A percentile compares a stretch with the other conserved stretches of the same genome.
Conservation (phyloP, 495 filamentous ascomycete genomes). For the Podospora conica region DNA sequence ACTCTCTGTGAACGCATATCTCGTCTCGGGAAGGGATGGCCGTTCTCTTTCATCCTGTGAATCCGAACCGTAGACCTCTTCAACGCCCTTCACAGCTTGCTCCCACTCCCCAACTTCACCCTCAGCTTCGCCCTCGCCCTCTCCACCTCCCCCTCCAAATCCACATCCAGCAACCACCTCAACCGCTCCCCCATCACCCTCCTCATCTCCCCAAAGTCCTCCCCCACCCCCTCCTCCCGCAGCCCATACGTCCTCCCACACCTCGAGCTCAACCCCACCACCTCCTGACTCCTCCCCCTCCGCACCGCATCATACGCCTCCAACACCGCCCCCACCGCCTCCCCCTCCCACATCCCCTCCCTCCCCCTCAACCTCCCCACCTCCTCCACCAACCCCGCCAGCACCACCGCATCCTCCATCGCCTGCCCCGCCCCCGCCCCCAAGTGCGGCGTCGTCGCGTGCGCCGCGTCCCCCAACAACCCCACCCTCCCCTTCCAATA, state of each 20-base stretch:
- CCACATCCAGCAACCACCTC: conserved; percentile 3
- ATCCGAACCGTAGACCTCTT: too few species aligned
- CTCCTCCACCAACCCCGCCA: conserved; percentile 46
- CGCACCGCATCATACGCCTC: conserved; percentile 55
- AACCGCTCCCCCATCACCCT: neutral
- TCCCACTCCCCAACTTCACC: neutral
- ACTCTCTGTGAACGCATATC: too few species aligned
- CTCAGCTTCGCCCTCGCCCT: neutral
- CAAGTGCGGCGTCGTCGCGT: conserved; percentile 63
- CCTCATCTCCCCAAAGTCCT: conserved; percentile 5
- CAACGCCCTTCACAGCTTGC: neutral
- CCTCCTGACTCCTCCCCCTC: conserved; percentile 36
- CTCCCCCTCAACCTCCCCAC: conserved; percentile 39
- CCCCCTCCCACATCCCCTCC: conserved; percentile 29
- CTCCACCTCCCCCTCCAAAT: conserved; percentile 4
- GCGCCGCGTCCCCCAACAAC: conserved; percentile 62
- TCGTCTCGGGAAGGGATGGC: too few species aligned
- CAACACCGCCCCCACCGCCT: conserved; percentile 46
- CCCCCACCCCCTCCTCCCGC: conserved; percentile 3
- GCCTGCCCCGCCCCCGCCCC: conserved; percentile 62
- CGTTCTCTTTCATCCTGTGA: too few species aligned
- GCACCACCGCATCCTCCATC: conserved; percentile 59
- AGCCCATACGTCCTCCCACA: conserved; percentile 3
- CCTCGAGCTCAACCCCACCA: neutral
- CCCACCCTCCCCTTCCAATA: conserved; percentile 45